These are phyloP conservation scores for Waitea zeae DNA, from an alignment of 1,284 basidiomycete genomes.

Conservation along the genomic window DNA sequence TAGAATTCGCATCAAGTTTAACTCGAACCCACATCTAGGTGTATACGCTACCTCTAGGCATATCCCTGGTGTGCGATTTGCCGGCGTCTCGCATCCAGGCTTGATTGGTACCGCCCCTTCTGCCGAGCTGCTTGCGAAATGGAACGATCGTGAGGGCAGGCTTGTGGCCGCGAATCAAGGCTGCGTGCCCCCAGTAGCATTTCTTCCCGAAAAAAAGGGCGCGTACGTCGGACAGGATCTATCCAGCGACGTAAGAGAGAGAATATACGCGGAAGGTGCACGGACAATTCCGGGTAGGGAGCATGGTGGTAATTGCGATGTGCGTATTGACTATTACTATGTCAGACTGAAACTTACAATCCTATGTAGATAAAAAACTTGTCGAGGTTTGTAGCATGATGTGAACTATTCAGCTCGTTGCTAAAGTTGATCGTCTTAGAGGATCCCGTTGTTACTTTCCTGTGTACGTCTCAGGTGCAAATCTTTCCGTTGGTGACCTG, in stretches of 20 bases:
- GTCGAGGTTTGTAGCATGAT: constrained; percentile 23
- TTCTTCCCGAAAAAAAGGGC: constrained; percentile 39
- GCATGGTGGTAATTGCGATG: constrained; percentile 73
- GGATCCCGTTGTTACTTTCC: constrained; percentile 64
- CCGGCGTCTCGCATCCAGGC: constrained; percentile 63
- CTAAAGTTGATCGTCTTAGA: constrained; percentile 12
- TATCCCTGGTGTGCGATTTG: constrained; percentile 66
- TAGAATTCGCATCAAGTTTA: constrained; percentile 4
- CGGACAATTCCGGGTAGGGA: constrained; percentile 64
- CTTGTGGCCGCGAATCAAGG: constrained; percentile 40
- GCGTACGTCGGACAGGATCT: constrained; percentile 59
- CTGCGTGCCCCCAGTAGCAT: constrained; percentile 49
- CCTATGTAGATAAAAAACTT: constrained; percentile 50
- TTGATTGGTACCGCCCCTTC: constrained; percentile 66
- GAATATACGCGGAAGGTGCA: constrained; percentile 52
- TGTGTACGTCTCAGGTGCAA: constrained; percentile 61
- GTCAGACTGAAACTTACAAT: not conserved
- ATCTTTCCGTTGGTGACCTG: constrained; percentile 63
- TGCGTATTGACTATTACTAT: constrained; percentile 13
- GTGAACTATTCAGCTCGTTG: constrained; percentile 7
- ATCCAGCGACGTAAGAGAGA: constrained; percentile 24
- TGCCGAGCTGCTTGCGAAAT: constrained; percentile 48
- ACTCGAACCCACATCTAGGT: constrained; percentile 16
- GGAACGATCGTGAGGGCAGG: constrained; percentile 56
- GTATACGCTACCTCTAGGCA: constrained; percentile 56